phyloP scores from a whole-genome alignment of 352 stramenopile genomes.

The Aphanomyces invadans region DNA sequence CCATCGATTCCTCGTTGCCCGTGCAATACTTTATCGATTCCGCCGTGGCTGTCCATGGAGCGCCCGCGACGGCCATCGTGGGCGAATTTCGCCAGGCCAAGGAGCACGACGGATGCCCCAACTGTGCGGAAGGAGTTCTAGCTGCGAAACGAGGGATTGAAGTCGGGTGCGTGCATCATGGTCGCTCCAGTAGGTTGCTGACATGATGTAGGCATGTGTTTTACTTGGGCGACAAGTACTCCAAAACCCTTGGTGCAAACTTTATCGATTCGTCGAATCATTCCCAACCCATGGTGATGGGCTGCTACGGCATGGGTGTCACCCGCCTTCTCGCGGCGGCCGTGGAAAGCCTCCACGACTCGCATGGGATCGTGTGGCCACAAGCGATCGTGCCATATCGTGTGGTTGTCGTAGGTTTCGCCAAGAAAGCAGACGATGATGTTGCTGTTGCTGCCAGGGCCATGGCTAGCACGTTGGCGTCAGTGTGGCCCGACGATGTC shows the following conservation, averaged over 20 bases:
- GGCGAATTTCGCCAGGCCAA: slow-evolving; percentile 60
- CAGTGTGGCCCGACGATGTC: slow-evolving; percentile 44
- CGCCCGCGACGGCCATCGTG: slow-evolving; percentile 25
- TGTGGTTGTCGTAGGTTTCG: slow-evolving; percentile 68
- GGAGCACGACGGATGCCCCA: slow-evolving; percentile 55
- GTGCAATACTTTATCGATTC: slow-evolving; percentile 58
- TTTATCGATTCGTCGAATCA: slow-evolving; percentile 37
- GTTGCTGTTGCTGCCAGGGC: slow-evolving; percentile 36
- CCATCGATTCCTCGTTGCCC: neutral
- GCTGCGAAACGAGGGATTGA: slow-evolving; percentile 78
- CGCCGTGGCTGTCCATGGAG: neutral
- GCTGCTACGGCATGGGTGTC: slow-evolving; percentile 83
- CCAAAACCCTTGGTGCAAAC: slow-evolving; percentile 62
- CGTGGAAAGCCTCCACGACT: slow-evolving; percentile 74
- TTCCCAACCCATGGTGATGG: slow-evolving; percentile 71
- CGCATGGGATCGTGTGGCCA: slow-evolving; percentile 75
- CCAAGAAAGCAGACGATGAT: slow-evolving; percentile 48
- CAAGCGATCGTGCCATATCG: slow-evolving; percentile 73
- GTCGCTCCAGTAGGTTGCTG: neutral
- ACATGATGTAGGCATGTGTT: slow-evolving; percentile 54
- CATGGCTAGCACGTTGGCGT: slow-evolving; percentile 33
- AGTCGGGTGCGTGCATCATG: slow-evolving; percentile 37
- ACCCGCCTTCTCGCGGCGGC: slow-evolving; percentile 68
- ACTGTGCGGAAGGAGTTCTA: slow-evolving; percentile 39
- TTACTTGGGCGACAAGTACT: slow-evolving; percentile 86